These are phyloP conservation scores for Aureobasidium zeae DNA, from an alignment of 2,329 filamentous ascomycete genomes.

Conservation along the genomic window DNA sequence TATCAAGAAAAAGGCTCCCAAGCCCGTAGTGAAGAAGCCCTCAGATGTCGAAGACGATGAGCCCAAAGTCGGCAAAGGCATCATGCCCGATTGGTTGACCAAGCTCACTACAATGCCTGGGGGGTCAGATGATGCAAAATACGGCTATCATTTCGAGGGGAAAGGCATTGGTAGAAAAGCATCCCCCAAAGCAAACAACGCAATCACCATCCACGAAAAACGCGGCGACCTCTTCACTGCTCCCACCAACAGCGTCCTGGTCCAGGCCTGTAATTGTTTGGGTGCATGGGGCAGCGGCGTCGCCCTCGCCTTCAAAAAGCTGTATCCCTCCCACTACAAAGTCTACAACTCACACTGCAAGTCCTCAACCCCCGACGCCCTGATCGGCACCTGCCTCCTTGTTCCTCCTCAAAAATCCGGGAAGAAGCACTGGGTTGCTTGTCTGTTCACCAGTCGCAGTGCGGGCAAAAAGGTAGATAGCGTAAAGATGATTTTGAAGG, in stretches of 20 bases:
- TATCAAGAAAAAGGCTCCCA: background rate
- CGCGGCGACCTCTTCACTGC: constrained; percentile 45
- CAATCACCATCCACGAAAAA: constrained; percentile 17
- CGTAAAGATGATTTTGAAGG: constrained; percentile 37
- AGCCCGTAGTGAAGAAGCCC: background rate
- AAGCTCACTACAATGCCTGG: too few relatives aligned
- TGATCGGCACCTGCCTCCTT: constrained; percentile 12
- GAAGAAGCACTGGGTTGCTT: constrained; percentile 45
- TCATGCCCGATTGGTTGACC: too few relatives aligned
- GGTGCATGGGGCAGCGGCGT: constrained; percentile 53
- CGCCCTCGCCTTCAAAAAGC: constrained; percentile 40
- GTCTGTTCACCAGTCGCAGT: constrained; percentile 47
- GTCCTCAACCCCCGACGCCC: constrained; percentile 27
- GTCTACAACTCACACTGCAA: constrained; percentile 42
- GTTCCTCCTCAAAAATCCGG: constrained; percentile 18
- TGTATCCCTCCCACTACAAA: constrained; percentile 43
- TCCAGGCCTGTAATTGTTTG: constrained; percentile 52
- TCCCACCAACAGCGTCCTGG: constrained; percentile 41
- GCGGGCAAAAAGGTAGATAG: constrained; percentile 40
- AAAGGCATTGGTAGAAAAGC: too few relatives aligned
- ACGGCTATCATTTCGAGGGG: too few relatives aligned
- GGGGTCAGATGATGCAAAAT: too few relatives aligned
- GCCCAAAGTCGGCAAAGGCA: too few relatives aligned
- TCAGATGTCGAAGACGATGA: background rate
- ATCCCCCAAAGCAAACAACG: background rate